phyloP scores from a whole-genome alignment of 305 asterid species.

The Plantago coronopus region DNA sequence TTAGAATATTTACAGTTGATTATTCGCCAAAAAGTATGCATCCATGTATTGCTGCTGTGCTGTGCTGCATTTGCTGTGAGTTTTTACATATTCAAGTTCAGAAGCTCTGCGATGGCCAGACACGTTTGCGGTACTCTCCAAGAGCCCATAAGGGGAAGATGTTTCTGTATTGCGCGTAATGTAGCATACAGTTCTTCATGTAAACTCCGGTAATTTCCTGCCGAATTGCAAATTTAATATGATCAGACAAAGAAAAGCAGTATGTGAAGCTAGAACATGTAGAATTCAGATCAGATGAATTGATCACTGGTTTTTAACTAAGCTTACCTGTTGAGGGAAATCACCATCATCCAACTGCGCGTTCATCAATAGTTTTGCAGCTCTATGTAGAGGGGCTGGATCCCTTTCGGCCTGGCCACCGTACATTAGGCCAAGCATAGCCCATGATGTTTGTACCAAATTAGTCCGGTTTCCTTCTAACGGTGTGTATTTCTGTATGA shows the following conservation, averaged over 20 bases:
- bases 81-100: not conserved
- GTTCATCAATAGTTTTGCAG: constrained; percentile 67
- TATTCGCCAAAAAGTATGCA: too few species aligned
- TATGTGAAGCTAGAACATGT: not conserved
- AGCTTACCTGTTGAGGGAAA: constrained; percentile 71
- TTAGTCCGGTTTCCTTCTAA: constrained; percentile 64
- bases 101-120: constrained; percentile 39
- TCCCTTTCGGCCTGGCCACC: constrained; percentile 78
- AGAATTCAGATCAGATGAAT: not conserved
- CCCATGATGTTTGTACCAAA: constrained; percentile 82
- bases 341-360: constrained; percentile 79
- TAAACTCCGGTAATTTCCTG: constrained; percentile 61
- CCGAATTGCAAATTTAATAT: too few species aligned
- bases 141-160: constrained; percentile 61
- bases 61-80: too few species aligned
- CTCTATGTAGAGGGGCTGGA: constrained; percentile 59
- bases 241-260: too few species aligned
- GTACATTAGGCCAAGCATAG: constrained; percentile 72
- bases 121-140: constrained; percentile 55
- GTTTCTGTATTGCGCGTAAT: constrained; percentile 48
- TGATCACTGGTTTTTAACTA: too few species aligned
- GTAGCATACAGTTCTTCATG: constrained; percentile 64
- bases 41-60: too few species aligned
- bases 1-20: too few species aligned
- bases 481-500: constrained; percentile 63